Base-by-base conservation (phyloP, 192 early-diverging fungal genomes). In the Backusella liffmaniae region DNA sequence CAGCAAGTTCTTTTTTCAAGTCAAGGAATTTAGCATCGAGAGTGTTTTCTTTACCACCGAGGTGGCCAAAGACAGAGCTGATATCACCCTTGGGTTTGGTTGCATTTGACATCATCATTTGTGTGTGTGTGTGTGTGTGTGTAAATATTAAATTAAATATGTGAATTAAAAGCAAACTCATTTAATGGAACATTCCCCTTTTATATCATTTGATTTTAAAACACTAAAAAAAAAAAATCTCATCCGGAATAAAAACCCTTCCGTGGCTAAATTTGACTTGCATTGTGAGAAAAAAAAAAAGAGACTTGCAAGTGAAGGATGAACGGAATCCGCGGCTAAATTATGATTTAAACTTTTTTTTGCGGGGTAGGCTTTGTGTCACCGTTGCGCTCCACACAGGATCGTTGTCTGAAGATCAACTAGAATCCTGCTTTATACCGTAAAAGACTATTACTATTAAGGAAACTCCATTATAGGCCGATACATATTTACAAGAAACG, bases 1-100 rank as follows among this genome's bases (percentile, higher is more conserved):
- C 36, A 3, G 41, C 37, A 21, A 77, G 23, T n/a, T 77, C n/a
- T 36, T 81, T 59, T 6, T 79, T 81, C 21, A 81, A 66, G 8
- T 35, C 44, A 4, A 70, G 32, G 46, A 77, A 81, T 26, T 73
- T 76, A 35, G 75, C 65, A 35, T 72, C 75, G 6, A 81, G 76
- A 12, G n/a, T 37, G 5, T 26, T 32, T 44, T 68, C 59, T 23
- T 46, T 74, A 18, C 36, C 77, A 15, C 77, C 77, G 13, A 79
- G 39, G 13, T 75, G 74, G 2, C 73, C 37, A 29, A 79, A 79
- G 0, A 73, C 77, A 59, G 77, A 79, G 13, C 37, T 68, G 29
- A 79, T 79, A 59, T 79, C 67, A 8, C 77, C 77, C 46, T 75
- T 75, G 66, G 74, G 32, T 32, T 75, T 75, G 7, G 1, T 8